Evolutionary conservation across 2,329 filamentous ascomycete species (phyloP).

Genomic region (Exophiala xenobiotica): DNA sequence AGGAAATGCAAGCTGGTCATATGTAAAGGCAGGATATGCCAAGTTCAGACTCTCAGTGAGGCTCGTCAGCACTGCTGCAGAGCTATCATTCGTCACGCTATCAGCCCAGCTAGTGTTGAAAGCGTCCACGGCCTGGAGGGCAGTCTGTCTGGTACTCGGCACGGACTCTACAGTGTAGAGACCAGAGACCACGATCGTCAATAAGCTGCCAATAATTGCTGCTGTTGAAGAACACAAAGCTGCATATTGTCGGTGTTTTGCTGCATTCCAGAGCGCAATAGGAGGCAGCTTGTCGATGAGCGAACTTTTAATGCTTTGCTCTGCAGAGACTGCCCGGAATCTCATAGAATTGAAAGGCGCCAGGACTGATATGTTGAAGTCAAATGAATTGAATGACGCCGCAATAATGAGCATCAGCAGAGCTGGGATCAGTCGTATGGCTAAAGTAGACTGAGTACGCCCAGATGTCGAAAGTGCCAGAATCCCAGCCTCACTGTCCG

Average conservation of each 20-base stretch:
- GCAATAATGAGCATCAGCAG: slow-evolving; percentile 23
- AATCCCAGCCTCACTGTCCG: slow-evolving; percentile 32
- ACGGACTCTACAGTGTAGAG: slow-evolving; percentile 33
- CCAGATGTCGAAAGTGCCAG: slow-evolving; percentile 3
- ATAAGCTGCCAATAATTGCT: slow-evolving; percentile 23
- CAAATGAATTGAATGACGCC: slow-evolving; percentile 21
- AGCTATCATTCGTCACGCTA: slow-evolving; percentile 17
- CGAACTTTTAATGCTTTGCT: not conserved
- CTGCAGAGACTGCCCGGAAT: not conserved
- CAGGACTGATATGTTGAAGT: slow-evolving; percentile 27
- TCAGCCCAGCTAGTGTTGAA: slow-evolving; percentile 27
- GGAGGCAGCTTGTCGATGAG: slow-evolving; percentile 10
- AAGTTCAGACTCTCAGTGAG: slow-evolving; percentile 22
- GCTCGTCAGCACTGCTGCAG: slow-evolving; percentile 19
- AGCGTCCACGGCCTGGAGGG: slow-evolving; percentile 26
- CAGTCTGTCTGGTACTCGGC: slow-evolving; percentile 8
- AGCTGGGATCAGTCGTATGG: slow-evolving; percentile 30
- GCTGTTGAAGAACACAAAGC: slow-evolving; percentile 17
- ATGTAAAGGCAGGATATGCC: slow-evolving; percentile 20
- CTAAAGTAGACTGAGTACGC: slow-evolving; percentile 4
- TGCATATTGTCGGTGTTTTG: slow-evolving; percentile 8
- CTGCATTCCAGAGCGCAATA: slow-evolving; percentile 14
- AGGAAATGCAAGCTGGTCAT: slow-evolving; percentile 24
- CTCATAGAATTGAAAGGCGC: slow-evolving; percentile 17
- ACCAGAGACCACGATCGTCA: slow-evolving; percentile 33